Percentiles rank a stretch among this genome's conserved stretches.
These are phyloP conservation scores for Plasmodium chabaudi DNA, from an alignment of 169 alveolate species.

Conservation along the genomic window DNA sequence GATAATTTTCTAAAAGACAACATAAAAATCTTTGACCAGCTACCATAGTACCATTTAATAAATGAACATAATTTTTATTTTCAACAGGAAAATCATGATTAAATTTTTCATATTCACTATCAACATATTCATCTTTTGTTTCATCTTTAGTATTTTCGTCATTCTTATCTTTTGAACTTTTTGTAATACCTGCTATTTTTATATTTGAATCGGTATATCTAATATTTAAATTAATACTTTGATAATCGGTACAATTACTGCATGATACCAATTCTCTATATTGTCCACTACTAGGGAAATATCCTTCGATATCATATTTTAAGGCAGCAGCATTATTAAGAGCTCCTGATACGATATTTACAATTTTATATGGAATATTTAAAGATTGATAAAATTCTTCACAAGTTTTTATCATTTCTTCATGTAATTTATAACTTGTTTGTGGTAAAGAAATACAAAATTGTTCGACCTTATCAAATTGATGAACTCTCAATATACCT, in stretches of 20 bases:
- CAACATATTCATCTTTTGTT: neutral
- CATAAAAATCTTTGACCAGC: constrained; percentile 98
- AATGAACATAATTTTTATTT: constrained; percentile 91
- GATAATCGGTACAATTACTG: constrained; percentile 99
- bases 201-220: constrained; percentile 79
- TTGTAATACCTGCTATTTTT: constrained; percentile 1
- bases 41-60: constrained; percentile 98
- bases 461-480: constrained; percentile 99
- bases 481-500: constrained; percentile 99
- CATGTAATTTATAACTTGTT: constrained; percentile 88
- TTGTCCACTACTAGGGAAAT: constrained; percentile 98
- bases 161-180: neutral
- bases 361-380: constrained; percentile 96
- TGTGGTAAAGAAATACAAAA: constrained; percentile 96
- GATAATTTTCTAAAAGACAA: constrained; percentile 96
- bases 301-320: constrained; percentile 99
- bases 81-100: constrained; percentile 86
- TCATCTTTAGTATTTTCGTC: neutral
- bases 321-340: constrained; percentile 99
- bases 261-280: constrained; percentile 98
- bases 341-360: constrained; percentile 99
- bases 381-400: constrained; percentile 96
- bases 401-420: constrained; percentile 96
- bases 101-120: constrained; percentile 92
- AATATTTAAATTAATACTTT: constrained; percentile 86